These are phyloP conservation scores for Bromus sterilis DNA, from an alignment of 176 grass and related monocot species.

Conservation along the genomic window DNA sequence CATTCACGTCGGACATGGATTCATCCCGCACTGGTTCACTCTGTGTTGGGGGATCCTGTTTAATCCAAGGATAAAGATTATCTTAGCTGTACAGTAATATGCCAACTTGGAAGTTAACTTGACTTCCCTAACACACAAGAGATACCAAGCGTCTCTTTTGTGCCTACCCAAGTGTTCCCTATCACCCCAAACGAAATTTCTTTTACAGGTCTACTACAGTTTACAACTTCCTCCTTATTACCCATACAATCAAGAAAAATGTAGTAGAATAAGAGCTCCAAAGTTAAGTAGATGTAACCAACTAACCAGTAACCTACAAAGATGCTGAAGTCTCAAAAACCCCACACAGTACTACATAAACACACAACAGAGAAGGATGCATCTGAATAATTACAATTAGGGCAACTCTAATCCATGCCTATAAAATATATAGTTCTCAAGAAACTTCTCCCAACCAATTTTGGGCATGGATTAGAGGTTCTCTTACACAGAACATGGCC, in stretches of 20 bases:
- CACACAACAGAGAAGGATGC: neutral
- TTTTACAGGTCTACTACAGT: neutral
- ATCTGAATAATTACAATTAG: neutral
- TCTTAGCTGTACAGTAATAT: neutral
- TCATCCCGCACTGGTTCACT: slow-evolving; percentile 15
- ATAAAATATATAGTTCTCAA: too few species aligned
- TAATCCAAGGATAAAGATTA: slow-evolving; percentile 14
- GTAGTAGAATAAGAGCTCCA: neutral
- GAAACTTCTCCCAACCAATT: too few species aligned
- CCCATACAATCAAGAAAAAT: neutral
- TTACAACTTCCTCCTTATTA: neutral
- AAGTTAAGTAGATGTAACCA: neutral
- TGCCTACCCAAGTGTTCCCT: neutral
- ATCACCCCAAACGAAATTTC: neutral
- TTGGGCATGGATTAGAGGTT: too few species aligned
- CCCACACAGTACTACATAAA: neutral
- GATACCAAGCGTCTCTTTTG: neutral
- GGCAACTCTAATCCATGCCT: too few species aligned
- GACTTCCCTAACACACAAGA: neutral
- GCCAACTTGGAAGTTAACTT: neutral
- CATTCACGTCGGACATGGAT: slow-evolving; percentile 45
- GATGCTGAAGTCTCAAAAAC: neutral
- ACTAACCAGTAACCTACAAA: neutral
- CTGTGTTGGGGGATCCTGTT: slow-evolving; percentile 21
- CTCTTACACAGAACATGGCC: neutral